Percentiles rank a stretch among this genome's conserved stretches.
These are phyloP conservation scores for Chrysopogon serrulatus DNA, from an alignment of 176 grass and related monocot genomes.

Conservation along the genomic window DNA sequence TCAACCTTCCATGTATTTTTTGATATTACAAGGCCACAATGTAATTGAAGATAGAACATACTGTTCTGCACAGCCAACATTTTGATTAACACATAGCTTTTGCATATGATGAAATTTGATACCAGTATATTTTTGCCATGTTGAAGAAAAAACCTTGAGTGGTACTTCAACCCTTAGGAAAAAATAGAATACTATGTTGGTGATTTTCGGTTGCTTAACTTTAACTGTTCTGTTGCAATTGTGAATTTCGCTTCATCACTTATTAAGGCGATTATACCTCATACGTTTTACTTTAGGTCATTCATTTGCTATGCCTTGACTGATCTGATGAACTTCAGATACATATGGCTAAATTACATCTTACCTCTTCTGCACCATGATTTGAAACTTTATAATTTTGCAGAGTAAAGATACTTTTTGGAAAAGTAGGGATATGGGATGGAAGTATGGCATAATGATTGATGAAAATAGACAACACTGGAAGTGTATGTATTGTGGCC, in stretches of 20 bases:
- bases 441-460: slow-evolving; percentile 72
- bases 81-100: slow-evolving; percentile 6
- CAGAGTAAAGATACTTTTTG: slow-evolving; percentile 44
- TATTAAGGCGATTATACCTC: not conserved
- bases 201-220: not conserved
- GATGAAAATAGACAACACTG: slow-evolving; percentile 77
- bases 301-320: slow-evolving; percentile 22
- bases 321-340: slow-evolving; percentile 25
- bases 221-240: not conserved
- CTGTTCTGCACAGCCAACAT: slow-evolving; percentile 2
- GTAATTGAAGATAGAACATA: not conserved
- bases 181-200: not conserved
- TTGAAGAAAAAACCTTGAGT: not conserved
- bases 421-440: slow-evolving; percentile 77
- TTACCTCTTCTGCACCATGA: not conserved
- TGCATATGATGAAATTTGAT: not conserved
- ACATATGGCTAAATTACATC: slow-evolving; percentile 7
- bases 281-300: slow-evolving; percentile 16
- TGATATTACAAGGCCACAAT: not conserved
- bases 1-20: slow-evolving; percentile 7
- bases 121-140: not conserved
- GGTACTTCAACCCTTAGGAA: not conserved
- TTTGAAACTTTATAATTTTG: slow-evolving; percentile 20
- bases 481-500: slow-evolving; percentile 83
- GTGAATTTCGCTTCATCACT: not conserved